These are phyloP conservation scores for Ilex aquifolium DNA, from an alignment of 257 asterid species.

Conservation along the genomic window DNA sequence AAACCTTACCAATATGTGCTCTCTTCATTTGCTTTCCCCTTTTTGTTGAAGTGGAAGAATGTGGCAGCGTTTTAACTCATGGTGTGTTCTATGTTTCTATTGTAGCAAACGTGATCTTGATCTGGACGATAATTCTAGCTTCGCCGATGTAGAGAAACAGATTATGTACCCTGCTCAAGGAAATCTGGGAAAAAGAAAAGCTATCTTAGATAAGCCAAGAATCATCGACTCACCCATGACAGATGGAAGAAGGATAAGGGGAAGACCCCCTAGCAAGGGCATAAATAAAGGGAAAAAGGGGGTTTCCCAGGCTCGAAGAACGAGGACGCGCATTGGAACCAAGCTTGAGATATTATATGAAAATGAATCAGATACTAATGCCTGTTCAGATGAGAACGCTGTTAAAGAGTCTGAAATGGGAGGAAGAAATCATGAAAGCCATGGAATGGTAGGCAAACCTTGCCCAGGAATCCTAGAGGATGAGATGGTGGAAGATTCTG, in stretches of 20 bases:
- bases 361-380: constrained; percentile 21
- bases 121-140: constrained; percentile 24
- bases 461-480: constrained; percentile 19
- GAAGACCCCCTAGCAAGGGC: constrained; percentile 37
- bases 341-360: constrained; percentile 23
- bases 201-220: constrained; percentile 25
- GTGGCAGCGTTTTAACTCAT: neutral
- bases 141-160: constrained; percentile 11
- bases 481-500: constrained; percentile 21
- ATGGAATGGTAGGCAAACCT: constrained; percentile 4
- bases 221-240: constrained; percentile 41
- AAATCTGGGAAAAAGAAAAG: constrained; percentile 13
- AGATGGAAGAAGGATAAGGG: constrained; percentile 38
- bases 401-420: constrained; percentile 5
- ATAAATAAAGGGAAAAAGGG: constrained; percentile 27
- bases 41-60: too few species aligned
- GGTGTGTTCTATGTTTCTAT: constrained; percentile 16
- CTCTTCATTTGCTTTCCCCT: too few species aligned
- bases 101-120: constrained; percentile 27
- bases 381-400: constrained; percentile 14
- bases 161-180: constrained; percentile 23
- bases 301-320: constrained; percentile 21
- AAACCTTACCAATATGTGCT: too few species aligned
- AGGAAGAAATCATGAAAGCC: constrained; percentile 5
- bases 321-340: constrained; percentile 25